These are phyloP conservation scores for Pyrrhoderma lamaoense DNA, from an alignment of 1,284 basidiomycete species.

Conservation along the genomic window DNA sequence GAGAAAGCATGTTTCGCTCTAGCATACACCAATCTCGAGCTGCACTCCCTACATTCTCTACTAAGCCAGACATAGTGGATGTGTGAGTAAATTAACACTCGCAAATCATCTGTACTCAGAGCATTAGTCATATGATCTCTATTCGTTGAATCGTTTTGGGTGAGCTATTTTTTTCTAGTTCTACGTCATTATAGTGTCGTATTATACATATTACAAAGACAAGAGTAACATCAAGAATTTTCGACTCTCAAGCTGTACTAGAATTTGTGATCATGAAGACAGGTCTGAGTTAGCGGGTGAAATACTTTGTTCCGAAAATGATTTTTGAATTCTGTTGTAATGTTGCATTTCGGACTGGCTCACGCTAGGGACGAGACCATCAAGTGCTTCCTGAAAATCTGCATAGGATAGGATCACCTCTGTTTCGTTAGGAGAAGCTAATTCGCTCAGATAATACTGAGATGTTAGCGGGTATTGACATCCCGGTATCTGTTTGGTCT, in stretches of 20 bases:
- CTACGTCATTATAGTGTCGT: too few relatives aligned
- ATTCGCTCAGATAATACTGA: constrained; percentile 88
- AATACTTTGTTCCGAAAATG: constrained; percentile 42
- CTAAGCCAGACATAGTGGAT: constrained; percentile 2
- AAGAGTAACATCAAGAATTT: too few relatives aligned
- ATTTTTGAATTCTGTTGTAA: constrained; percentile 69
- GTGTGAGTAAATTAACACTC: too few relatives aligned
- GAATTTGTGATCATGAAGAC: neutral
- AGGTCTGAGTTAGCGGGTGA: neutral
- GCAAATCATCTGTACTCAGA: too few relatives aligned
- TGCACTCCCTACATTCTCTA: constrained; percentile 36
- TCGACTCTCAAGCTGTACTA: neutral
- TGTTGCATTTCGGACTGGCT: constrained; percentile 86
- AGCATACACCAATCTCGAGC: constrained; percentile 70
- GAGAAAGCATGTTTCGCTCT: constrained; percentile 62
- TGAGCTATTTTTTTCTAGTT: too few relatives aligned
- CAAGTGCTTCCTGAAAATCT: constrained; percentile 77
- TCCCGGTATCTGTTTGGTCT: constrained; percentile 29
- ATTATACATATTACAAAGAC: too few relatives aligned
- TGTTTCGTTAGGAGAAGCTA: constrained; percentile 70
- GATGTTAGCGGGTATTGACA: constrained; percentile 76
- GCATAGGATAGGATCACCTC: constrained; percentile 64
- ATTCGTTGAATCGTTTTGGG: too few relatives aligned
- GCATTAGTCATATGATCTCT: too few relatives aligned
- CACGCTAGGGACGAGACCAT: constrained; percentile 80